phyloP scores from a whole-genome alignment of 1,284 basidiomycete genomes.

The Austroboletus olivaceoglutinosus region DNA sequence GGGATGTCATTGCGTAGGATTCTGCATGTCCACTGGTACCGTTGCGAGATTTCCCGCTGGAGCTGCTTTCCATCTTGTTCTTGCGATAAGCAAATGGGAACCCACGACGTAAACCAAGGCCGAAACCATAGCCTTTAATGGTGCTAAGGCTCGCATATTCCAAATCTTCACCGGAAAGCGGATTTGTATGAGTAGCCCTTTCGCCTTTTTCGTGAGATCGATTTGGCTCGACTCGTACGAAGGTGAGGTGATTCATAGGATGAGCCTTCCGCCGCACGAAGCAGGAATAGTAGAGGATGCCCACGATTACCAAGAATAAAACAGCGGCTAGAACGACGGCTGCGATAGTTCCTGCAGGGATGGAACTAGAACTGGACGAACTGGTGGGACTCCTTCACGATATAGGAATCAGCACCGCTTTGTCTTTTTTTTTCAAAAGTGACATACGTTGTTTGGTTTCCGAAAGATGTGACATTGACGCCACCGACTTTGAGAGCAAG shows the following conservation, averaged over 20 bases:
- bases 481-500: slow-evolving; percentile 38
- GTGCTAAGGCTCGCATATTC: slow-evolving; percentile 29
- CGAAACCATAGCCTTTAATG: slow-evolving; percentile 33
- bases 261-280: slow-evolving; percentile 45
- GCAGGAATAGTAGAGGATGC: slow-evolving; percentile 40
- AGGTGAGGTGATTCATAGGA: slow-evolving; percentile 12
- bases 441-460: slow-evolving; percentile 30
- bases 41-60: slow-evolving; percentile 18
- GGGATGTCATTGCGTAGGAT: slow-evolving; percentile 25
- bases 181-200: slow-evolving; percentile 2
- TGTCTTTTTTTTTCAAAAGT: not conserved
- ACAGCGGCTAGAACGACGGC: slow-evolving; percentile 57
- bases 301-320: slow-evolving; percentile 47
- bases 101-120: slow-evolving; percentile 31
- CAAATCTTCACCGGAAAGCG: slow-evolving; percentile 23
- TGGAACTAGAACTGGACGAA: slow-evolving; percentile 13
- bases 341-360: slow-evolving; percentile 56
- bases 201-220: slow-evolving; percentile 4
- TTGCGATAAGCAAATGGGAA: slow-evolving; percentile 29
- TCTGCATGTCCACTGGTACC: slow-evolving; percentile 10
- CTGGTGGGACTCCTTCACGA: slow-evolving; percentile 10
- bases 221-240: not conserved
- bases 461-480: slow-evolving; percentile 43
- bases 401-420: slow-evolving; percentile 6
- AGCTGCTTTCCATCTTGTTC: slow-evolving; percentile 18